These are phyloP conservation scores for Penicillium occitanis DNA, from an alignment of 2,329 filamentous ascomycete genomes.

Conservation along the genomic window DNA sequence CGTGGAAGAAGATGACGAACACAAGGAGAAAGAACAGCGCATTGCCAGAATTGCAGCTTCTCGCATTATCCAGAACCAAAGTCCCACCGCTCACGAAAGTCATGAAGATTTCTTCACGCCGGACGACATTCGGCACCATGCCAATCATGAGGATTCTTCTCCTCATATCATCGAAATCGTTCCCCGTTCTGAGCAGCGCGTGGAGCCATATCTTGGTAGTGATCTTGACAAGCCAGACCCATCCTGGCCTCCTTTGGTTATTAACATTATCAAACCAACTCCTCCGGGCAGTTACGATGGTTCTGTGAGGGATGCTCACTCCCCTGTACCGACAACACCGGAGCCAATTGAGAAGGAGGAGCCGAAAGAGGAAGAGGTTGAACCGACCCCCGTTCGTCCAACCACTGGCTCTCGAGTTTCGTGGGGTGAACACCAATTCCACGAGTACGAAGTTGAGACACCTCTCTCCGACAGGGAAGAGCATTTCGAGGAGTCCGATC, in stretches of 20 bases:
- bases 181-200: conserved; percentile 31
- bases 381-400: conserved; percentile 47
- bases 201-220: conserved; percentile 23
- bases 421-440: conserved; percentile 65
- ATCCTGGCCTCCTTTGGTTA: conserved; percentile 52
- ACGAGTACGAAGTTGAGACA: conserved; percentile 63
- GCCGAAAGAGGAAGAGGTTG: conserved; percentile 32
- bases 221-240: conserved; percentile 22
- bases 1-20: conserved; percentile 26
- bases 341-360: conserved; percentile 30
- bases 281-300: conserved; percentile 52
- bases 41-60: conserved; percentile 34
- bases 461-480: conserved; percentile 46
- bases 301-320: conserved; percentile 35
- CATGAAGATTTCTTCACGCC: conserved; percentile 47
- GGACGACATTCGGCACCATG: conserved; percentile 40
- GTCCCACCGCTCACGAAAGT: conserved; percentile 40
- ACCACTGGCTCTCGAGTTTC: conserved; percentile 57
- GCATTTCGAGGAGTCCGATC: neutral
- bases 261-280: conserved; percentile 59
- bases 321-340: conserved; percentile 37
- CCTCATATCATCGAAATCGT: conserved; percentile 33
- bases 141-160: conserved; percentile 14
- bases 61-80: conserved; percentile 31
- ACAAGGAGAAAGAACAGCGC: conserved; percentile 25